phyloP scores from a whole-genome alignment of 805 yeast species.

The Saturnispora diversa region DNA sequence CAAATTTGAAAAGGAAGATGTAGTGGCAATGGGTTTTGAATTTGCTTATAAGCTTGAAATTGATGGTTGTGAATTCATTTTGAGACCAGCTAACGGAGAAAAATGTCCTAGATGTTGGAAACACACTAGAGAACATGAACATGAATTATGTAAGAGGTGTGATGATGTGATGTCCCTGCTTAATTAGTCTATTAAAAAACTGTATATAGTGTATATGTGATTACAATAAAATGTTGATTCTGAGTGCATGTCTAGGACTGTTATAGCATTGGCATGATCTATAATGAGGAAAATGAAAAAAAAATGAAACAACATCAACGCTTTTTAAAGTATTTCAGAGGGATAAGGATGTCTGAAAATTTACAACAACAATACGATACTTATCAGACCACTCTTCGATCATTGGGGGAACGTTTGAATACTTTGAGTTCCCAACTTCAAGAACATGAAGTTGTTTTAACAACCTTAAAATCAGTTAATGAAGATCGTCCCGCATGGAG shows the following conservation, averaged over 20 bases:
- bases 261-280: too few species aligned
- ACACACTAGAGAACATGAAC: constrained; percentile 43
- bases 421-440: constrained; percentile 42
- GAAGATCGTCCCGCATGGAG: constrained; percentile 71
- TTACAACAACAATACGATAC: constrained; percentile 45
- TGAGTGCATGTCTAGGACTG: too few species aligned
- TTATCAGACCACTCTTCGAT: constrained; percentile 42
- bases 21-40: constrained; percentile 16
- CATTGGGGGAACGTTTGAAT: constrained; percentile 37
- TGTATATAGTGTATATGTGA: constrained; percentile 4
- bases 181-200: neutral
- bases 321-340: neutral
- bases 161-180: constrained; percentile 27
- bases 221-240: too few species aligned
- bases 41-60: constrained; percentile 25
- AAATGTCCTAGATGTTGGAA: constrained; percentile 98
- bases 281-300: neutral
- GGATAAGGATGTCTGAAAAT: constrained; percentile 5
- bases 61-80: constrained; percentile 28
- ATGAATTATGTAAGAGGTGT: constrained; percentile 63
- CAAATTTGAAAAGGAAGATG: constrained; percentile 22
- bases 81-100: constrained; percentile 31
- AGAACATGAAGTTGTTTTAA: constrained; percentile 46
- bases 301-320: neutral
- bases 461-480: constrained; percentile 46